phyloP scores from a whole-genome alignment of 2,329 filamentous ascomycete species.

The Polytolypa hystricis region DNA sequence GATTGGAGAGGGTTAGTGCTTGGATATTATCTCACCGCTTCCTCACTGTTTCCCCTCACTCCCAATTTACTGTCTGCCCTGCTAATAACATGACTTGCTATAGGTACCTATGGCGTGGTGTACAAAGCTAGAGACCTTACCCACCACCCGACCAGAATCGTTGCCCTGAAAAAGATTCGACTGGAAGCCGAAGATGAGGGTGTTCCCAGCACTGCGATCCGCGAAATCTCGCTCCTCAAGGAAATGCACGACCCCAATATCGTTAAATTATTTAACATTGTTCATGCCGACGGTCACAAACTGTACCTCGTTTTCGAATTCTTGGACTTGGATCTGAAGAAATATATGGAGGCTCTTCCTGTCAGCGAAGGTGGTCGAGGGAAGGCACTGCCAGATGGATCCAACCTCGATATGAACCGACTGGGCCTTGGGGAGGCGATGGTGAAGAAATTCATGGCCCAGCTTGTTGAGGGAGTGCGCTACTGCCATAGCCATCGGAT shows the following conservation, averaged over 20 bases:
- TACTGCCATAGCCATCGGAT: slow-evolving; percentile 87
- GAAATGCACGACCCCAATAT: slow-evolving; percentile 91
- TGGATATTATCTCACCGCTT: background rate
- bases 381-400: slow-evolving; percentile 71
- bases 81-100: slow-evolving; percentile 1
- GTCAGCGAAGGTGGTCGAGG: slow-evolving; percentile 74
- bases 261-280: slow-evolving; percentile 78
- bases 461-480: slow-evolving; percentile 70
- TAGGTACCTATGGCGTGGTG: slow-evolving; percentile 88
- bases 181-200: slow-evolving; percentile 92
- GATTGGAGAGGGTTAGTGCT: slow-evolving; percentile 71
- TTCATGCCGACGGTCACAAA: slow-evolving; percentile 89
- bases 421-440: slow-evolving; percentile 67
- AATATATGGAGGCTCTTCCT: slow-evolving; percentile 88
- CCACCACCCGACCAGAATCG: slow-evolving; percentile 71
- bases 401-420: slow-evolving; percentile 50
- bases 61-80: background rate
- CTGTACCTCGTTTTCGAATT: slow-evolving; percentile 89
- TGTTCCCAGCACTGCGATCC: slow-evolving; percentile 83
- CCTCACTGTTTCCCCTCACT: background rate
- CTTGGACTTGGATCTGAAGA: slow-evolving; percentile 84
- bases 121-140: slow-evolving; percentile 86
- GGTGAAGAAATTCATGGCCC: slow-evolving; percentile 87
- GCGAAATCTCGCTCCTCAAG: slow-evolving; percentile 87
- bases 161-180: slow-evolving; percentile 89